Base-by-base conservation (phyloP, 75 land plant species). In the Azolla pinnata region DNA sequence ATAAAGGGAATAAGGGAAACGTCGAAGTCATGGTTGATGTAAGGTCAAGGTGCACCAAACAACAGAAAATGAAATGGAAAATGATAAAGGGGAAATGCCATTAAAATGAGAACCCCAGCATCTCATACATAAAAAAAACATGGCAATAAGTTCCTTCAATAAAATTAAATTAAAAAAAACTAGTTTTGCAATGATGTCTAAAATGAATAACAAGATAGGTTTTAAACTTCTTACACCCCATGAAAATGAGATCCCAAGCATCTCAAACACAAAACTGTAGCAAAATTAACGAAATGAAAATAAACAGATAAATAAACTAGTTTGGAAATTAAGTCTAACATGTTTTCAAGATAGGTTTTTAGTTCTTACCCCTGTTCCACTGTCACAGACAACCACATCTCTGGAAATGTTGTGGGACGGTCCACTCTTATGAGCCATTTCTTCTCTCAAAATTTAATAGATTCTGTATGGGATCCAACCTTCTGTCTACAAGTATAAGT, bases 341-440 rank as follows among this genome's bases (percentile, higher is more conserved):
- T 33, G 61, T 2, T 18, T 28, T 5, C 33, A 33, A 8, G 16
- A 29, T 26, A 40, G 60, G 28, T 7, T 14, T 14, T 8, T 38
- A 48, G 18, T 20, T 3, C 76, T 73, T 72, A 91, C 97, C 64
- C 96, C 95, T 20, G 96, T 92, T 61, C 97, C 97, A 65, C 82
- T 88, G 76, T 92, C 97, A 62, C 97, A 92, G 19, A 92, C 96
- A 54, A 92, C 76, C 29, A 92, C 97, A 44, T 85, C 79, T 48
- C 69, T 61, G 67, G 51, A 48, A 18, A 48, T 20, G 14, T 38
- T 38, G 14, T 38, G 42, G 14, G 42, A 38, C 14, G 12, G 12
- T 38, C 42, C 42, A 38, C 14, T 38, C 42, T 14, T 38, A 7
- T 38, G 42, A n/a, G n/a, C n/a, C n/a, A n/a, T n/a, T n/a, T n/a